Base-by-base conservation (phyloP, 345 rosid genomes). In the Bruguiera sexangula region DNA sequence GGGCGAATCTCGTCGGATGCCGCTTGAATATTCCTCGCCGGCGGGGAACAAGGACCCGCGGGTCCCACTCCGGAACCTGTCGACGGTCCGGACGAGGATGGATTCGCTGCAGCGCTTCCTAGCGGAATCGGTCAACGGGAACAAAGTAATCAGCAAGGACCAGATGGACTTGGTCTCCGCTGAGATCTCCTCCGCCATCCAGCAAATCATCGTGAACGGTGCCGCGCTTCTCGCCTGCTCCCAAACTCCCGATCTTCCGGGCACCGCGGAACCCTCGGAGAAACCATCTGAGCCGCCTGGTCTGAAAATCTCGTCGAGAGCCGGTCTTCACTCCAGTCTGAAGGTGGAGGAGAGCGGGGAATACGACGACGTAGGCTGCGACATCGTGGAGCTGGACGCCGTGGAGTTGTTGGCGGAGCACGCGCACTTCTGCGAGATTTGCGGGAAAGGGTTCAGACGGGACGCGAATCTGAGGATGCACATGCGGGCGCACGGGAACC, bases 381-480 rank as follows among this genome's bases (percentile, higher is more conserved):
- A 85, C 26, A 68, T 85, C 15, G 73, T 86, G 63, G 90, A 89
- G 82, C 75, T 84, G 6, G 90, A 89, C 54, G 79, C 90, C 39
- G 89, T 84, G 18, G 89, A 87, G 81, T 66, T 89, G 37, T 75
- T 87, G 20, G 86, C 90, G 1, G 88, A 89, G 73, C 87, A 87
- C 58, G 80, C 80, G 50, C 96, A 89, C 67, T 84, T 85, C 77
- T 87, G 96, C 56, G 89, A 87, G 55, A 71, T 89, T 20, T 89
- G 92, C 58, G 92, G 95, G 16, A 87, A 89, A 70, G 90, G 95
- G 31, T 89, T 89, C 83, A 89, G 84, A 79, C 80, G 92, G 10
- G 95, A 89, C 53, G 92, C 96, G 26, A 89, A 89, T 76, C 63
- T 89, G 52, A 71, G 92, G 62, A 89, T 89, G 96, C 96, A 89